Evolutionary conservation across 2,329 filamentous ascomycete species (phyloP).

Genomic region (Ceratocystis albifundus): DNA sequence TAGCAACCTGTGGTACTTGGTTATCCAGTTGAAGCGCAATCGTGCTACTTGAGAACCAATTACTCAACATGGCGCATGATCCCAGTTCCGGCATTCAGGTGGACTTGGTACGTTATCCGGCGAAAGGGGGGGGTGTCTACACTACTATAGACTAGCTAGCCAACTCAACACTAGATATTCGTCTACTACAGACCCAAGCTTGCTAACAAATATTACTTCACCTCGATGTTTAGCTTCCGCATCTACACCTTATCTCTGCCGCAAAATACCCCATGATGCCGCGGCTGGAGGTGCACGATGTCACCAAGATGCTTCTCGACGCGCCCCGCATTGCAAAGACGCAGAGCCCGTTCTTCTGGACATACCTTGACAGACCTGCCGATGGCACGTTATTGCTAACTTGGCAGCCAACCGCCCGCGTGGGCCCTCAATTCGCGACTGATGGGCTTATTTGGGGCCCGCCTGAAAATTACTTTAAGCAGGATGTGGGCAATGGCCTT

Average conservation of each 20-base stretch:
- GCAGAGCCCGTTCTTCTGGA: constrained; percentile 82
- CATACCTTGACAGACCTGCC: constrained; percentile 68
- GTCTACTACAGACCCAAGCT: background rate
- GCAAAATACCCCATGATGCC: constrained; percentile 67
- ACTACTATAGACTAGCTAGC: background rate
- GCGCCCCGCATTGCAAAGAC: constrained; percentile 80
- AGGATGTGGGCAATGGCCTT: constrained; percentile 54
- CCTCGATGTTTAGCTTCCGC: constrained; percentile 50
- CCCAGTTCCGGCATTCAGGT: constrained; percentile 35
- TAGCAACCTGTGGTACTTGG: too few species aligned
- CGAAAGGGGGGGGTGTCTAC: background rate
- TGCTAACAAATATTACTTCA: background rate
- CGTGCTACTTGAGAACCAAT: too few species aligned
- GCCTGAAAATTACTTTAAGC: constrained; percentile 62
- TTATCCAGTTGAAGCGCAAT: too few species aligned
- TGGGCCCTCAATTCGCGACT: constrained; percentile 66
- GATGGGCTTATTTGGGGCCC: constrained; percentile 90
- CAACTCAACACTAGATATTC: too few species aligned
- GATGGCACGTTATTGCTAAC: constrained; percentile 75
- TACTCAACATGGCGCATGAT: constrained; percentile 33
- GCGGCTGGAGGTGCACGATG: constrained; percentile 60
- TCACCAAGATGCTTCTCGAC: constrained; percentile 70
- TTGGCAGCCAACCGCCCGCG: constrained; percentile 70
- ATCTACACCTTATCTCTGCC: constrained; percentile 80
- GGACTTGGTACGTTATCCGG: constrained; percentile 32